A percentile compares a stretch with the other conserved stretches of the same genome.
These are phyloP conservation scores for Coniella lustricola DNA, from an alignment of 2,329 filamentous ascomycete species.

Conservation along the genomic window DNA sequence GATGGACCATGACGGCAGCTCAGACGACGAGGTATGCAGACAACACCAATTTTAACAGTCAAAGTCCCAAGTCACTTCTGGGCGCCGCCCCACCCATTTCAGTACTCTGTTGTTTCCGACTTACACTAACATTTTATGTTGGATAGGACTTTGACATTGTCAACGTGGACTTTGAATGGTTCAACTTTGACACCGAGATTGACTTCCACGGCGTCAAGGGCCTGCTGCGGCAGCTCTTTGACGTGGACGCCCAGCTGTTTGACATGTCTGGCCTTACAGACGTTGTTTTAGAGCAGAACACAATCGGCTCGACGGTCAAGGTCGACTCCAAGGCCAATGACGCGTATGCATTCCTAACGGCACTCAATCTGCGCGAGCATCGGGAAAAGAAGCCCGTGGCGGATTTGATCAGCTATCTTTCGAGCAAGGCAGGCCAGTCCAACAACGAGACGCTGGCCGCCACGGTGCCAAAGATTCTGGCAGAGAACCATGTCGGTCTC, in stretches of 20 bases:
- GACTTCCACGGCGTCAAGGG: constrained; percentile 95
- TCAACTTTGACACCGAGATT: constrained; percentile 81
- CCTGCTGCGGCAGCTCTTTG: constrained; percentile 84
- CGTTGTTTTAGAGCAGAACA: constrained; percentile 77
- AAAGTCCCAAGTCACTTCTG: background rate
- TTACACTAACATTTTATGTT: constrained; percentile 11
- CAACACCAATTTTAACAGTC: background rate
- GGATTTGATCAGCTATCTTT: constrained; percentile 65
- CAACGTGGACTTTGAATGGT: constrained; percentile 98
- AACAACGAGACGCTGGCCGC: constrained; percentile 47
- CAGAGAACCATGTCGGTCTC: constrained; percentile 63
- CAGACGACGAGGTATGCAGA: constrained; percentile 43
- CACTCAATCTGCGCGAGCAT: constrained; percentile 75
- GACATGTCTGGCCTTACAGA: constrained; percentile 83
- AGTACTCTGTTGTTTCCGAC: constrained; percentile 5
- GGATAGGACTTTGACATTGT: constrained; percentile 88
- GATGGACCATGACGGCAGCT: constrained; percentile 39
- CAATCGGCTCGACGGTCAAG: constrained; percentile 91
- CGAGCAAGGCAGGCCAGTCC: constrained; percentile 46
- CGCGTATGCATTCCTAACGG: constrained; percentile 86
- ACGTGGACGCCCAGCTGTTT: constrained; percentile 78
- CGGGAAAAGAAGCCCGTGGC: constrained; percentile 66
- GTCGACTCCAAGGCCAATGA: constrained; percentile 92
- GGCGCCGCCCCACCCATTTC: background rate
- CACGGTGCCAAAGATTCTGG: constrained; percentile 51